These are phyloP conservation scores for Bacidia rubella DNA, from an alignment of 495 filamentous ascomycete genomes.

Conservation along the genomic window DNA sequence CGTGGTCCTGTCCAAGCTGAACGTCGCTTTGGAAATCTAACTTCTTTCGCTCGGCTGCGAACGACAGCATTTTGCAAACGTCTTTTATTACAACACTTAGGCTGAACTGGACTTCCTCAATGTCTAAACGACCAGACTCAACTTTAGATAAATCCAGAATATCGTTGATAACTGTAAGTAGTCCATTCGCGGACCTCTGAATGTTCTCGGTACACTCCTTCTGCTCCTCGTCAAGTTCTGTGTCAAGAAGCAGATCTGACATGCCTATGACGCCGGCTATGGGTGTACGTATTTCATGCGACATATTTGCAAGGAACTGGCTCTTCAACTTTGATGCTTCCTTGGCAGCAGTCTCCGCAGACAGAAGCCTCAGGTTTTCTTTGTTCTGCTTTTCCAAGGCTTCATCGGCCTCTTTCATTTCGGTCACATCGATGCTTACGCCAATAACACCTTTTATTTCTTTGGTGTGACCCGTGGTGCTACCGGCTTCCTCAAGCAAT, in stretches of 20 bases:
- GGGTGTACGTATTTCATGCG: constrained; percentile 76
- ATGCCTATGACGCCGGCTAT: constrained; percentile 68
- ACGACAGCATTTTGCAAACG: constrained; percentile 36
- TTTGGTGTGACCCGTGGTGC: too few species aligned
- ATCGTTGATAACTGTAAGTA: constrained; percentile 84
- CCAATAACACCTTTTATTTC: constrained; percentile 53
- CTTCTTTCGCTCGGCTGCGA: constrained; percentile 44
- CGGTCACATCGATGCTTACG: constrained; percentile 54
- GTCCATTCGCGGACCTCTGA: constrained; percentile 61
- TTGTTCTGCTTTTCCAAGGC: constrained; percentile 42
- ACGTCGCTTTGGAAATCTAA: constrained; percentile 41
- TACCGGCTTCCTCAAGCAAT: constrained; percentile 34
- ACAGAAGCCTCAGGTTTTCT: constrained; percentile 48
- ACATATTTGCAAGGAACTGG: constrained; percentile 70
- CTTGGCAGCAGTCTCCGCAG: constrained; percentile 54
- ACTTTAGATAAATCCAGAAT: constrained; percentile 83
- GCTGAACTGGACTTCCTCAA: constrained; percentile 68
- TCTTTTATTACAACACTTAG: constrained; percentile 59
- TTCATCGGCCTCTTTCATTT: constrained; percentile 43
- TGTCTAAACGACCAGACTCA: constrained; percentile 60
- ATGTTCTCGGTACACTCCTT: constrained; percentile 65
- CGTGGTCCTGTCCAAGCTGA: constrained; percentile 29
- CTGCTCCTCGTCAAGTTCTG: constrained; percentile 52
- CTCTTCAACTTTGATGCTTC: constrained; percentile 56
- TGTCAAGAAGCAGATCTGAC: constrained; percentile 55